Base-by-base conservation (phyloP, 2,329 filamentous ascomycete genomes). In the Fonsecaea monophora region DNA sequence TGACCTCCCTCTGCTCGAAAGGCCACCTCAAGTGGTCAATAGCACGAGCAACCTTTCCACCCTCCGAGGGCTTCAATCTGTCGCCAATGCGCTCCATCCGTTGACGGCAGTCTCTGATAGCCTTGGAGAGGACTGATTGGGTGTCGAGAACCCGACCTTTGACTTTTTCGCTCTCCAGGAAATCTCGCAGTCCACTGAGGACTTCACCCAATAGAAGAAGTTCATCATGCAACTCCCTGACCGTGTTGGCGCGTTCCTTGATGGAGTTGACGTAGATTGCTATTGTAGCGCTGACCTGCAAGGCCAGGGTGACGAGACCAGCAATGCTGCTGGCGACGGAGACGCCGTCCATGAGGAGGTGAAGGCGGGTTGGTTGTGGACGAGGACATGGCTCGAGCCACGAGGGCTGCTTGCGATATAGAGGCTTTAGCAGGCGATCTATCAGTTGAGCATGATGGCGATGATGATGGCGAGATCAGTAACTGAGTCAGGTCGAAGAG, bases 11-110 rank as follows among this genome's bases (percentile, higher is more conserved):
- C 54, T 73, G 68, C 37, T 73, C 70, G 45, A 73, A 72, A 18
- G 70, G 71, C 71, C 71, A 73, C 64, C 35, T 67, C 53, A 73
- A 58, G 60, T 70, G 70, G 32, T 71, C 70, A 25, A 72, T 53
- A 7, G 68, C 64, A 13, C 70, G 62, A 21, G 64, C 55, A 10
- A 72, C 18, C 45, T 64, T 69, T 8, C 65, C 62, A 32, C 66
- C 62, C 34, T 68, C 62, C 7, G 63, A 48, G 25, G 65, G 57
- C 45, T 67, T 69, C 45, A 73, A 55, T 38, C 61, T 67, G 35
- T 73, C 69, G 13, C 67, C 68, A 54, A 73, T 69, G 21, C 69
- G 67, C 60, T 73, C 71, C 32, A 73, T 72, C 42, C 70, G 60
- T 30, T 63, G 55, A 5, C 57, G 64, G 60, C 71, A 73, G 54